Base-by-base conservation (phyloP, 2,329 filamentous ascomycete species). In the Trichoderma guizhouense region DNA sequence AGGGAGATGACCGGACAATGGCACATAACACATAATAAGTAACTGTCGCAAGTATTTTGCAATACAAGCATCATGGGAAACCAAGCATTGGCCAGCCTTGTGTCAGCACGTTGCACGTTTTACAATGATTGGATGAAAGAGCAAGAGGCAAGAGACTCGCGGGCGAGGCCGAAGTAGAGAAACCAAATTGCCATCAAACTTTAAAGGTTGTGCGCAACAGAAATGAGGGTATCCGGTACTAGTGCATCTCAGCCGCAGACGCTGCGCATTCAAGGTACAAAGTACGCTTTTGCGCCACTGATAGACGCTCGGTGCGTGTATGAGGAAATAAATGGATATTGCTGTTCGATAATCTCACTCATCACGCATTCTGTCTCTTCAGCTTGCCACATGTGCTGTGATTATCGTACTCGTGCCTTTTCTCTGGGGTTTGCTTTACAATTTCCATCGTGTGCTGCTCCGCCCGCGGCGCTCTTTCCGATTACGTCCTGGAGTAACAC, bases 241-340 rank as follows among this genome's bases (percentile, higher is more conserved):
- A 21, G n/a, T 11, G 47, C 47, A 24, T 24, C n/a, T 53, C 47
- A 14, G 47, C 47, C 47, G 21, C 24, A 39, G 36, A 51, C 7
- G 26, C 61, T 47, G 61, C 15, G 61, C 18, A 15, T 1, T 0
- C n/a, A 55, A 6, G 28, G 47, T 53, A 24, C 47, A 53, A 3
- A 24, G 47, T 53, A 58, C 26, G 26, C 15, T 32, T n/a, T n/a
- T 34, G 53, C 53, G 28, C 53, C 65, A 60, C 34, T 12, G 24
- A 43, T 9, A 3, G 21, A 12, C 47, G 47, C 53, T 68, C 65
- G 65, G 65, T 68, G 65, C 53, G 53, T 68, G 21, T 18, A 58
- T 68, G 24, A n/a, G 65, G 53, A 60, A 68, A 60, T 58, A 58
- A 32, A 68, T 68, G 65, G 65, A 68, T 67, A 39, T 60, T 55